phyloP scores from a whole-genome alignment of 192 early-diverging fungal species.

The Coemansia umbellata region DNA sequence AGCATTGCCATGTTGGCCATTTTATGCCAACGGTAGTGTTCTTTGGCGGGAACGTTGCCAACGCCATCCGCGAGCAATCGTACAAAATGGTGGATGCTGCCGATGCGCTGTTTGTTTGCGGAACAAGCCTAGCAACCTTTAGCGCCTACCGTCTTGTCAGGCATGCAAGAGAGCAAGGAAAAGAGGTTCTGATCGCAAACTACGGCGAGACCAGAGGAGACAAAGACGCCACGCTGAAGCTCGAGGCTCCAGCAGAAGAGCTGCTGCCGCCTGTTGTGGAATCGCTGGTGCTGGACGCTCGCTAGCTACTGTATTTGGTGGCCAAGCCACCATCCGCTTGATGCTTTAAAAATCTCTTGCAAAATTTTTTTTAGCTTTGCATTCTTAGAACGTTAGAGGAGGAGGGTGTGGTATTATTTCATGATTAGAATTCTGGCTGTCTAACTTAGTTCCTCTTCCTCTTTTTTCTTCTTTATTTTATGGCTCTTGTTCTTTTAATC shows the following conservation, averaged over 20 bases:
- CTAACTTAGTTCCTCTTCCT: neutral
- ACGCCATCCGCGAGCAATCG: slow-evolving; percentile 52
- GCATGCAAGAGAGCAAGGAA: slow-evolving; percentile 57
- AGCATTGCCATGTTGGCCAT: slow-evolving; percentile 56
- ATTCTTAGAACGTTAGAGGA: no score
- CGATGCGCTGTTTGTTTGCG: slow-evolving; percentile 68
- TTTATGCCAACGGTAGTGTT: slow-evolving; percentile 81
- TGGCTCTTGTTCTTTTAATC: no score
- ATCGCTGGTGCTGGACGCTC: neutral
- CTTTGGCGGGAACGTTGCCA: slow-evolving; percentile 82
- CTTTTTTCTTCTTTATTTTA: neutral
- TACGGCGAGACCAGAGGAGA: slow-evolving; percentile 76
- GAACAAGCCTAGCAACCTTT: slow-evolving; percentile 78
- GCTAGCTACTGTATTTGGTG: neutral
- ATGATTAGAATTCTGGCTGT: neutral
- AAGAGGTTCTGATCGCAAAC: slow-evolving; percentile 67
- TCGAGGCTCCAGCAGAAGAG: slow-evolving; percentile 31
- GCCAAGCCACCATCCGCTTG: neutral
- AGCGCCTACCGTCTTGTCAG: slow-evolving; percentile 75
- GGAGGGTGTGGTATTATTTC: no score
- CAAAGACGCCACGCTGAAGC: slow-evolving; percentile 23
- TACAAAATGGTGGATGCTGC: slow-evolving; percentile 58
- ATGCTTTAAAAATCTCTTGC: neutral
- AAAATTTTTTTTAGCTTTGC: neutral
- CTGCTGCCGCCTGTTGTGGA: slow-evolving; percentile 20